Base-by-base conservation (phyloP, 2,329 filamentous ascomycete species). In the Phialophora expanda region DNA sequence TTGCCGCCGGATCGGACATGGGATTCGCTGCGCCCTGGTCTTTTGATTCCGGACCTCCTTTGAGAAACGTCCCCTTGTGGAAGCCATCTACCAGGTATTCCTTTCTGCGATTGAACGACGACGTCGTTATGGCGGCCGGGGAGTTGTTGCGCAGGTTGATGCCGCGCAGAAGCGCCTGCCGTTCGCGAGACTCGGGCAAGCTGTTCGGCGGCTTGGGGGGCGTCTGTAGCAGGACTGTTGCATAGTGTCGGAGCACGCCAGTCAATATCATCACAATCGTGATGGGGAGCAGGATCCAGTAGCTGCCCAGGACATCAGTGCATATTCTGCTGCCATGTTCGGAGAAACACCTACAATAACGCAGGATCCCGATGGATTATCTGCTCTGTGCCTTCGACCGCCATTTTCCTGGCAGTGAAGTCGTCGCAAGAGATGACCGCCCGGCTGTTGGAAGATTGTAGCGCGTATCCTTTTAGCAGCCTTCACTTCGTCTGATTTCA, bases 301-400 rank as follows among this genome's bases (percentile, higher is more conserved):
- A 98, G 82, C 95, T 99, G 58, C 44, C 26, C 41, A 38, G 28
- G 63, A 65, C 53, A 56, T 56, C 41, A 62, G 54, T 63, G 30
- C n/a, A 50, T 30, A 62, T 60, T 28, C 55, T 32, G 41, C 14
- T 22, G 26, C 38, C 14, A 41, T 55, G 41, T 24, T 4, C 28
- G 17, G 38, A 11, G 14, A 54, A 61, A 79, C 91, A 79, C 91
- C 77, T 83, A 98, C 95, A 99, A 97, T 71, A 99, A 85, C 81
- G 97, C 93, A 76, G 95, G 94, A 90, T 99, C 96, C 87, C 95
- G 82, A 83, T 96, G 91, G 87, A 99, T 97, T 83, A 93, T 95
- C 85, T 99, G 95, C 73, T 92, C 89, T 71, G 90, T 86, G 72
- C 90, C 85, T 82, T 95, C 78, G 65, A 79, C 89, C 74, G 90